phyloP scores from a whole-genome alignment of 345 rosid species.

The Eutrema japonicum region DNA sequence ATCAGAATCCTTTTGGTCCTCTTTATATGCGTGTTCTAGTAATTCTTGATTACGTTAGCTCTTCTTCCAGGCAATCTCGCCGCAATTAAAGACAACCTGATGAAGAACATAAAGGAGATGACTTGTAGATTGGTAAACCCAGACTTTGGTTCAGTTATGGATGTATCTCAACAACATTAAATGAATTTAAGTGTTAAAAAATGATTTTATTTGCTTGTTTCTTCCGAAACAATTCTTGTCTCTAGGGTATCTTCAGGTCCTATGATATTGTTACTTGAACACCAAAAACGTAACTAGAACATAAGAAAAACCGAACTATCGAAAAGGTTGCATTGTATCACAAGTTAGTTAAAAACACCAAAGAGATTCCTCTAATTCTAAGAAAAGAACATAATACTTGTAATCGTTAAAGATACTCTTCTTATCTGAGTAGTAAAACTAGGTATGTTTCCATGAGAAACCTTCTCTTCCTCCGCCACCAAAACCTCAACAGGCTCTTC shows the following conservation, averaged over 20 bases:
- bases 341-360: not conserved
- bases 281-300: not conserved
- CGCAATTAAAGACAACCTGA: too few species aligned
- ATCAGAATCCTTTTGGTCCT: too few species aligned
- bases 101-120: too few species aligned
- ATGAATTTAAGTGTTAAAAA: constrained; percentile 21
- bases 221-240: not conserved
- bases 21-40: too few species aligned
- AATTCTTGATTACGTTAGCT: too few species aligned
- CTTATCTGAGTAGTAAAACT: not conserved
- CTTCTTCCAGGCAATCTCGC: too few species aligned
- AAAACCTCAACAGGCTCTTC: not conserved
- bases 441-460: not conserved
- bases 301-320: not conserved
- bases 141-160: constrained; percentile 73
- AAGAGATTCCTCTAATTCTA: too few species aligned
- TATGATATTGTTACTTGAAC: too few species aligned
- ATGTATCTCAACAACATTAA: constrained; percentile 39
- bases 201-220: not conserved
- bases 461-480: not conserved
- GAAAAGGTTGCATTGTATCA: not conserved
- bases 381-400: not conserved
- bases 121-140: constrained; percentile 57
- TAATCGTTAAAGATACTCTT: not conserved
- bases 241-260: not conserved